phyloP scores from a whole-genome alignment of 192 early-diverging fungal genomes.

The Podila horticola region DNA sequence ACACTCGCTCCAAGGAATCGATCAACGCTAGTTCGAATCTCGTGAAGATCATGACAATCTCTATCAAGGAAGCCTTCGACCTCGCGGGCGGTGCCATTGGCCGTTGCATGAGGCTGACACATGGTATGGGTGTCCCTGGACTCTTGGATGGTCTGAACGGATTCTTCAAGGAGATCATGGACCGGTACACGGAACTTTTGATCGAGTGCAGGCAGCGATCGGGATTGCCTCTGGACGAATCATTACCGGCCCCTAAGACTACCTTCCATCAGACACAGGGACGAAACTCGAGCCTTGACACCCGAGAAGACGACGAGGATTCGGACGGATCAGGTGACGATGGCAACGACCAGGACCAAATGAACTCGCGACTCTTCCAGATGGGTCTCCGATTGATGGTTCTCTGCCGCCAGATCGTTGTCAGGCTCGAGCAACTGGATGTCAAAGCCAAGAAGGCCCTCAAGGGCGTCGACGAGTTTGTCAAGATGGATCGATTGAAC shows the following conservation, averaged over 20 bases:
- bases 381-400: conserved; percentile 71
- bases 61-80: conserved; percentile 42
- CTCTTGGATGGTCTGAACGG: conserved; percentile 61
- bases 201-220: conserved; percentile 49
- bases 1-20: conserved; percentile 20
- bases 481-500: conserved; percentile 16
- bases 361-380: conserved; percentile 67
- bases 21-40: conserved; percentile 59
- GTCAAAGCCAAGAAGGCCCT: conserved; percentile 40
- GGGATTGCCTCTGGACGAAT: conserved; percentile 46
- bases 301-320: conserved; percentile 26
- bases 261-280: conserved; percentile 7
- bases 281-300: conserved; percentile 13
- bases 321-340: conserved; percentile 59
- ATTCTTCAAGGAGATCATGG: conserved; percentile 59
- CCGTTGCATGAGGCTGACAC: conserved; percentile 68
- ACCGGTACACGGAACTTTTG: conserved; percentile 55
- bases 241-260: neutral
- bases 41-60: conserved; percentile 53
- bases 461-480: conserved; percentile 23
- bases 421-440: conserved; percentile 56
- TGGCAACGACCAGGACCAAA: conserved; percentile 59
- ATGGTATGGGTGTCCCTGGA: conserved; percentile 68
- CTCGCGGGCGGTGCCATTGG: conserved; percentile 55
- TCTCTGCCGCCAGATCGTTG: conserved; percentile 56